Conservation (phyloP, 345 rosid species). For the Syzygium grande region DNA sequence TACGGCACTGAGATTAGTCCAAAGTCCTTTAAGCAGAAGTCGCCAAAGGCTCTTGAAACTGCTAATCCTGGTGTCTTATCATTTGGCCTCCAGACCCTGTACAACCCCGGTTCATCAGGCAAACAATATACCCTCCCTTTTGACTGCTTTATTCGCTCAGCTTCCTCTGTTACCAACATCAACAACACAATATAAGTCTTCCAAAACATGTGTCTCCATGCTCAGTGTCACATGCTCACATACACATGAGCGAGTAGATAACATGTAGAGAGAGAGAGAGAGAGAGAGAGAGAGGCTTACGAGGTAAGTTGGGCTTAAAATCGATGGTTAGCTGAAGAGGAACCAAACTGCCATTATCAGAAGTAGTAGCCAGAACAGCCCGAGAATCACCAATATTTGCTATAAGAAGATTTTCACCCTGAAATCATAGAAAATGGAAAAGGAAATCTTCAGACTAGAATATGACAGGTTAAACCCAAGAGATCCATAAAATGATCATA, state of each 20-base stretch:
- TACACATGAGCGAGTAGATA: background rate
- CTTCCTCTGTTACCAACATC: constrained; percentile 55
- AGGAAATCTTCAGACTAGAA: background rate
- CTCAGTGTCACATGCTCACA: too few relatives aligned
- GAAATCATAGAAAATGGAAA: background rate
- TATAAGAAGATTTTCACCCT: constrained; percentile 57
- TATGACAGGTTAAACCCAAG: background rate
- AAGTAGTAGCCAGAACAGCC: constrained; percentile 63
- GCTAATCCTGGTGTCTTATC: constrained; percentile 63
- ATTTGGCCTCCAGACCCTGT: constrained; percentile 70
- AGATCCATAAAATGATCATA: background rate
- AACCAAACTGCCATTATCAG: constrained; percentile 39
- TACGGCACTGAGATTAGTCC: constrained; percentile 79
- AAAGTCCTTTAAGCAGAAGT: constrained; percentile 72
- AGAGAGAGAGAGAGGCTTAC: constrained; percentile 16
- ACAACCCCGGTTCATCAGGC: constrained; percentile 74
- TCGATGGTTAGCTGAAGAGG: constrained; percentile 79
- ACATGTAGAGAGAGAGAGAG: background rate
- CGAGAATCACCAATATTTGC: constrained; percentile 85
- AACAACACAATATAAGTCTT: background rate
- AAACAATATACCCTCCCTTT: constrained; percentile 59
- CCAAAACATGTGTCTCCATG: background rate
- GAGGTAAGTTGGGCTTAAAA: constrained; percentile 80
- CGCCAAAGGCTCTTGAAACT: constrained; percentile 79
- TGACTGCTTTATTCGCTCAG: constrained; percentile 57